Conservation (phyloP, 23 red algal genomes). For the Gracilaria caudata region DNA sequence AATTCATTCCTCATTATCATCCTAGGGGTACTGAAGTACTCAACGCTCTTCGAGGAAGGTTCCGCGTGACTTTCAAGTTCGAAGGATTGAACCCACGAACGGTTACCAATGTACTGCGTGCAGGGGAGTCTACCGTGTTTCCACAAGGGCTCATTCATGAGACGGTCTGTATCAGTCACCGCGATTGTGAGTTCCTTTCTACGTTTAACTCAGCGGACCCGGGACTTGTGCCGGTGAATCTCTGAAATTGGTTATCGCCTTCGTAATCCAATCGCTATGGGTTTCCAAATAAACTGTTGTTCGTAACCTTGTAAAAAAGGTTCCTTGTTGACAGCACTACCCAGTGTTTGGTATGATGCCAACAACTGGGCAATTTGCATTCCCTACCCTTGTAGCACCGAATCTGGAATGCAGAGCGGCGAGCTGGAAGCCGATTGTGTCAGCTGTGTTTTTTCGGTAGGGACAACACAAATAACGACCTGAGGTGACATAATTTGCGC, state of each 20-base stretch:
- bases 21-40: constrained; percentile 56
- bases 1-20: constrained; percentile 67
- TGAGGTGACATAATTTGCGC: too few species aligned
- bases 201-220: constrained; percentile 70
- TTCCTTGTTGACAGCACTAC: too few species aligned
- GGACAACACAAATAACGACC: too few species aligned
- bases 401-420: too few species aligned
- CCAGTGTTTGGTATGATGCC: too few species aligned
- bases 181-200: constrained; percentile 47
- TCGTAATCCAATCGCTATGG: neutral
- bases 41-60: constrained; percentile 40
- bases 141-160: constrained; percentile 60
- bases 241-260: neutral
- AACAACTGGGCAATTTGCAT: too few species aligned
- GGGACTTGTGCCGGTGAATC: constrained; percentile 56
- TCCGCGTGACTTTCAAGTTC: constrained; percentile 51
- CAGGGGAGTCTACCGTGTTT: constrained; percentile 64
- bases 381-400: too few species aligned
- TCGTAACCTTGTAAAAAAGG: too few species aligned
- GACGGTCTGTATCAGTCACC: constrained; percentile 34
- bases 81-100: constrained; percentile 48
- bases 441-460: too few species aligned
- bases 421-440: too few species aligned
- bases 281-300: neutral
- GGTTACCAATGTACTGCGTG: constrained; percentile 36